A percentile compares a stretch with the other conserved stretches of the same genome.
Evolutionary conservation across 2,329 filamentous ascomycete genomes (phyloP).

Genomic region (Xylaria sp.): DNA sequence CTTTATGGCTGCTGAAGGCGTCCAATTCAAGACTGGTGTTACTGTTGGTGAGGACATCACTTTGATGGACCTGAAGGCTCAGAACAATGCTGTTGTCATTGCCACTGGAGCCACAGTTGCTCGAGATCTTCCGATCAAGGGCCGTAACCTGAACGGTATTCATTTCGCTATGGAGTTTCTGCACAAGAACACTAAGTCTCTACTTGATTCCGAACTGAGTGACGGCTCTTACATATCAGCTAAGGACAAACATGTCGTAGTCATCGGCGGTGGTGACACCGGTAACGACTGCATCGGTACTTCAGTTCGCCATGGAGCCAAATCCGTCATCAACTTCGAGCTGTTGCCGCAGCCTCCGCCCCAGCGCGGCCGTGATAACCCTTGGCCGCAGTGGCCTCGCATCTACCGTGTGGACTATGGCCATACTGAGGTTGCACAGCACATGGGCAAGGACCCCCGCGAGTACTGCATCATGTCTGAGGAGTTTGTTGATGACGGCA

Average conservation of each 20-base stretch:
- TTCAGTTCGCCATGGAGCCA: slow-evolving; percentile 93
- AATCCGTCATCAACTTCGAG: slow-evolving; percentile 97
- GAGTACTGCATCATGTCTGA: slow-evolving; percentile 99
- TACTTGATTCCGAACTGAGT: slow-evolving; percentile 87
- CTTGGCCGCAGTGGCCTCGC: slow-evolving; percentile 98
- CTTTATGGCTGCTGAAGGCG: slow-evolving; percentile 90
- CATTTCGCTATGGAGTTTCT: slow-evolving; percentile 98
- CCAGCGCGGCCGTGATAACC: slow-evolving; percentile 92
- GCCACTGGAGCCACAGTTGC: slow-evolving; percentile 94
- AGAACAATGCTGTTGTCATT: slow-evolving; percentile 87
- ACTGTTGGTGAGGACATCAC: slow-evolving; percentile 80
- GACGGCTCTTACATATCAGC: slow-evolving; percentile 92
- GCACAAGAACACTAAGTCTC: slow-evolving; percentile 96
- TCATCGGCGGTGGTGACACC: slow-evolving; percentile 97
- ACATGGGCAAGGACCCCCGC: slow-evolving; percentile 94
- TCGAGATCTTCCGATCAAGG: slow-evolving; percentile 90
- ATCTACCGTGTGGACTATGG: slow-evolving; percentile 99
- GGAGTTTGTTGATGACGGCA: slow-evolving; percentile 91
- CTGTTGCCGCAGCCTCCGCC: slow-evolving; percentile 90
- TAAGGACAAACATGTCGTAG: slow-evolving; percentile 94
- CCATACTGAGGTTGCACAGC: slow-evolving; percentile 93
- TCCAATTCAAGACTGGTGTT: slow-evolving; percentile 82
- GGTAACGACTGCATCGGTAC: slow-evolving; percentile 99
- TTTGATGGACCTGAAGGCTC: slow-evolving; percentile 76
- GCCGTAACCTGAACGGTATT: slow-evolving; percentile 87